Evolutionary conservation across 2,329 filamentous ascomycete genomes (phyloP).

Genomic region (Elsinoe australis): DNA sequence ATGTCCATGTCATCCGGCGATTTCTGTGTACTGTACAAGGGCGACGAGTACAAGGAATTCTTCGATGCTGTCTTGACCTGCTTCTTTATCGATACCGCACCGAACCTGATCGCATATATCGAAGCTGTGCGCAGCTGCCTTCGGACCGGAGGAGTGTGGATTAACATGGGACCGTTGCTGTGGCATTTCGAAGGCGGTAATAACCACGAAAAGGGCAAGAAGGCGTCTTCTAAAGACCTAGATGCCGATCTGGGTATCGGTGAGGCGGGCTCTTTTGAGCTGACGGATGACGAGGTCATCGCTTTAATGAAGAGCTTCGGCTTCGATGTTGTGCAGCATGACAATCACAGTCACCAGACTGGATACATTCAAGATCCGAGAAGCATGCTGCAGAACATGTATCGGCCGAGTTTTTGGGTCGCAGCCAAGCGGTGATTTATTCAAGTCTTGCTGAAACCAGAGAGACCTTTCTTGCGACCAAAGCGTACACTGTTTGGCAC

Average conservation of each 20-base stretch:
- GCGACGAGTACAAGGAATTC: constrained; percentile 49
- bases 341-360: constrained; percentile 48
- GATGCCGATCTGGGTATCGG: constrained; percentile 56
- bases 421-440: constrained; percentile 56
- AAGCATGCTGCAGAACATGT: constrained; percentile 81
- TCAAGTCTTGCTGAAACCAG: constrained; percentile 7
- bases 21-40: constrained; percentile 77
- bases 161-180: constrained; percentile 83
- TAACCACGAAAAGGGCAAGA: constrained; percentile 42
- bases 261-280: constrained; percentile 82
- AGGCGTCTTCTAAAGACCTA: neutral
- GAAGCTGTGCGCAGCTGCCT: constrained; percentile 75
- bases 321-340: constrained; percentile 53
- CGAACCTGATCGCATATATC: constrained; percentile 84
- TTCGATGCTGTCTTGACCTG: constrained; percentile 84
- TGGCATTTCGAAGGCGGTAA: constrained; percentile 86
- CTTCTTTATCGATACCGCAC: constrained; percentile 96
- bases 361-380: constrained; percentile 80
- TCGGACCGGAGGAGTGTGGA: constrained; percentile 66
- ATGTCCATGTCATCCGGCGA: constrained; percentile 95
- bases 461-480: constrained; percentile 46
- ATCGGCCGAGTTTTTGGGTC: constrained; percentile 76
- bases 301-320: constrained; percentile 65
- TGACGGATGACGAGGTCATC: constrained; percentile 82
- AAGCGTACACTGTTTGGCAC: constrained; percentile 61